Conservation (phyloP, 2,329 filamentous ascomycete genomes). For the Cercospora canescens region DNA sequence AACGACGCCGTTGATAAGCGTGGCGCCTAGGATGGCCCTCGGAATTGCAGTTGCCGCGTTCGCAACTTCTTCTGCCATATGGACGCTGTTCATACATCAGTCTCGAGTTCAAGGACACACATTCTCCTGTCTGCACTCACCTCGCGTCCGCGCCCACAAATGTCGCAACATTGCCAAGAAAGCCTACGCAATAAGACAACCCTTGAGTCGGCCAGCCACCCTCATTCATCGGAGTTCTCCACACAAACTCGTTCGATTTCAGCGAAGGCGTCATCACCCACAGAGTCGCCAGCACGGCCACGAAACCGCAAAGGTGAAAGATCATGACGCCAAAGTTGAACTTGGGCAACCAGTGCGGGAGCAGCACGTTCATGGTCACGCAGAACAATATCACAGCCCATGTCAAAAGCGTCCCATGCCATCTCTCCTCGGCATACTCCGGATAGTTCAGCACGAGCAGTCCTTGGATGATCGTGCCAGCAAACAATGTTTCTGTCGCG, state of each 20-base stretch:
- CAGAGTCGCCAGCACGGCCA: slow-evolving; percentile 53
- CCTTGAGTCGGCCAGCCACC: slow-evolving; percentile 38
- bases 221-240: slow-evolving; percentile 33
- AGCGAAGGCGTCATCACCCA: slow-evolving; percentile 31
- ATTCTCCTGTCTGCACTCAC: not conserved
- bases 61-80: slow-evolving; percentile 54
- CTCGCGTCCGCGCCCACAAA: slow-evolving; percentile 43
- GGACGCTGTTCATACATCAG: slow-evolving; percentile 31
- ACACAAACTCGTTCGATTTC: slow-evolving; percentile 31
- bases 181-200: slow-evolving; percentile 37
- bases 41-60: slow-evolving; percentile 51
- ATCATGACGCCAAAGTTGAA: slow-evolving; percentile 47
- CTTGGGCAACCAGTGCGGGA: slow-evolving; percentile 42
- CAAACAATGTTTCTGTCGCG: slow-evolving; percentile 44
- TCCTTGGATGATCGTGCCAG: slow-evolving; percentile 45
- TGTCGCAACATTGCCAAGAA: slow-evolving; percentile 38
- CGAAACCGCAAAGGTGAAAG: slow-evolving; percentile 55
- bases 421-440: slow-evolving; percentile 37
- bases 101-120: not conserved
- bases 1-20: slow-evolving; percentile 49
- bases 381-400: slow-evolving; percentile 42
- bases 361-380: slow-evolving; percentile 50
- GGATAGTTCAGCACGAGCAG: slow-evolving; percentile 41
- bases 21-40: slow-evolving; percentile 49
- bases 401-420: slow-evolving; percentile 44